A percentile compares a stretch with the other conserved stretches of the same genome.
Evolutionary conservation across 164 flowering plant genomes (phyloP).

Genomic region (Vitis vinifera): DNA sequence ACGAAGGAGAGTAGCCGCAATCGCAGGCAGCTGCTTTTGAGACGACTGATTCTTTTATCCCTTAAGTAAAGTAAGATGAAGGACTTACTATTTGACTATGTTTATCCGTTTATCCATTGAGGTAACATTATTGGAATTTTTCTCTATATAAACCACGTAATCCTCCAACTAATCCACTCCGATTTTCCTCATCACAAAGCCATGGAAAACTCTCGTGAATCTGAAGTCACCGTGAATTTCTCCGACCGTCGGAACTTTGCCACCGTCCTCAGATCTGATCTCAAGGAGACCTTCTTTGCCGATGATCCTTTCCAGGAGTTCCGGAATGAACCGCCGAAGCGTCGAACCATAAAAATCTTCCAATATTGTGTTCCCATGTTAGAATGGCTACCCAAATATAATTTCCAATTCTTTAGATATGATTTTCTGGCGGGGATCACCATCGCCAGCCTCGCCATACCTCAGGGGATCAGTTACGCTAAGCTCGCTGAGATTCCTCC

Average conservation of each 20-base stretch:
- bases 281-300: constrained; percentile 68
- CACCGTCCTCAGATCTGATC: constrained; percentile 31
- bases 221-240: constrained; percentile 25
- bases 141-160: no score
- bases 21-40: no score
- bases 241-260: constrained; percentile 32
- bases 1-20: no score
- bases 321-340: constrained; percentile 14
- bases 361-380: constrained; percentile 65
- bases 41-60: no score
- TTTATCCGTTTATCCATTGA: no score
- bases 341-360: constrained; percentile 15
- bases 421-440: constrained; percentile 72
- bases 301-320: constrained; percentile 70
- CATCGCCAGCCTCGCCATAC: constrained; percentile 76
- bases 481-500: constrained; percentile 62
- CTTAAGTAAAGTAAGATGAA: no score
- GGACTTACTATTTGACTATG: no score
- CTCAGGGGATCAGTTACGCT: constrained; percentile 81
- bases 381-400: constrained; percentile 63
- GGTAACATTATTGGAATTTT: no score
- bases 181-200: no score
- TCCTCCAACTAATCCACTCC: no score
- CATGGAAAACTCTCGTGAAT: no score
- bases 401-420: constrained; percentile 27